Evolutionary conservation across 345 rosid species (phyloP), one percentile per base, ranked within the genome.

Genomic region (Syzygium jambos): DNA sequence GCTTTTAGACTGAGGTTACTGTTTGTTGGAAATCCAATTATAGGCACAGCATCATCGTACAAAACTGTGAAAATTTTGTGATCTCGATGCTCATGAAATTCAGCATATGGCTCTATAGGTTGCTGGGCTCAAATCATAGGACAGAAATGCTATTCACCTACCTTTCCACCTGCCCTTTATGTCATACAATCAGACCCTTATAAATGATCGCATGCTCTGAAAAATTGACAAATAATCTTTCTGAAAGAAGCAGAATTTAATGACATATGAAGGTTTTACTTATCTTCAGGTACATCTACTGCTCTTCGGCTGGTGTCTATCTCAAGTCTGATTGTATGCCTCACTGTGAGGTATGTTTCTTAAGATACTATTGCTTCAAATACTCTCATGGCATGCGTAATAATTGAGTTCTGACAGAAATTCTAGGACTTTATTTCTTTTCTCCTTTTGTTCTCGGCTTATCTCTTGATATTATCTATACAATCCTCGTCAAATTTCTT

Each of bases 231-330:
- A 38, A 73, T 38, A 73, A 73, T 38, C 27, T 73, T 73, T 73
- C 82, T 34, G 82, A 73, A 25, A 38, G 38, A 19, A 80, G 34
- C 27, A 82, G 80, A 84, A 88, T 90, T 52, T 87, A 55, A 92
- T 73, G 49, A 73, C 46, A 5, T 73, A 38, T 19, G 59, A 84
- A 51, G 86, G 46, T 84, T 51, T 54, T 41, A 84, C 85, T 85
- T 78, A 89, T 89, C 89, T 68, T 87, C 93, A 96, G 98, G 95
- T 97, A 88, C 90, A 96, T 97, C 78, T 95, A 96, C 92, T 97
- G 98, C 91, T 96, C 98, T 82, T 97, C 99, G 27, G 99, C 98
- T 83, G 99, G 99, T 89, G 98, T 95, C 87, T 97, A 96, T 90
- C 93, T 94, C 90, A 97, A 96, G 91, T 92, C 98, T 85, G 99